A percentile compares a stretch with the other conserved stretches of the same genome.
Evolutionary conservation across 371 early-diverging fungal species (phyloP).

Genomic region (Pancytospora philotis): DNA sequence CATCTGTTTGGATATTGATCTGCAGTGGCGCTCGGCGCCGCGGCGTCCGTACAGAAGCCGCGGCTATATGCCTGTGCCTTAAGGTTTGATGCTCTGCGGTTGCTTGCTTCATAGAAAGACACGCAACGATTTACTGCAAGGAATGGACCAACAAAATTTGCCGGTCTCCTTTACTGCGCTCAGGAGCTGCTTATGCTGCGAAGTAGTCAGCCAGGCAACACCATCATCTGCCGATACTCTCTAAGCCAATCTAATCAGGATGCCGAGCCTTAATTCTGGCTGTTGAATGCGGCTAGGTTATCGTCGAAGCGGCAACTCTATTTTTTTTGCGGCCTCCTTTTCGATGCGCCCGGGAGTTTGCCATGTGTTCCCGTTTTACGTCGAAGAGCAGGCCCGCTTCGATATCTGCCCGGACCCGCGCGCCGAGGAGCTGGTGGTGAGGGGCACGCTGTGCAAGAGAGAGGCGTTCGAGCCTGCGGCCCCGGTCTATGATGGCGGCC

Average conservation of each 20-base stretch:
- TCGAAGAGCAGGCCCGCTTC: neutral
- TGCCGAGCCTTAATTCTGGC: slow-evolving; percentile 5
- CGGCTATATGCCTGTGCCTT: neutral
- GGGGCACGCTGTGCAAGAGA: slow-evolving; percentile 18
- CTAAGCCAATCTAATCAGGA: neutral
- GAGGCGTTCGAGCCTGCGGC: neutral
- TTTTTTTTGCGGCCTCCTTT: neutral
- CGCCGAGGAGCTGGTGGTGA: slow-evolving; percentile 6
- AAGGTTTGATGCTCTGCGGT: neutral
- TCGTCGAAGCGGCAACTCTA: neutral
- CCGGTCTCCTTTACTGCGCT: no score
- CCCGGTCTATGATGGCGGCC: neutral
- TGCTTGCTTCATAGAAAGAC: no score
- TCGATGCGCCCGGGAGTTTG: neutral
- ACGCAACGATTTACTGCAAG: no score
- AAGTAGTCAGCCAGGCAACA: neutral
- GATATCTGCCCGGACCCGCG: slow-evolving; percentile 6
- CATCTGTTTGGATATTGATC: neutral
- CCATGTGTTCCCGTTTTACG: slow-evolving; percentile 25
- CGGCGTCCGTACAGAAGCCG: neutral
- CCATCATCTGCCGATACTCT: neutral
- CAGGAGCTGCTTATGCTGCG: neutral
- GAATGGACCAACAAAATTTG: no score
- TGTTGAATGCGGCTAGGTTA: neutral
- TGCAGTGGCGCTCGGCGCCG: neutral